Conservation (phyloP, 1,284 basidiomycete species). For the Pisolithus thermaeus region DNA sequence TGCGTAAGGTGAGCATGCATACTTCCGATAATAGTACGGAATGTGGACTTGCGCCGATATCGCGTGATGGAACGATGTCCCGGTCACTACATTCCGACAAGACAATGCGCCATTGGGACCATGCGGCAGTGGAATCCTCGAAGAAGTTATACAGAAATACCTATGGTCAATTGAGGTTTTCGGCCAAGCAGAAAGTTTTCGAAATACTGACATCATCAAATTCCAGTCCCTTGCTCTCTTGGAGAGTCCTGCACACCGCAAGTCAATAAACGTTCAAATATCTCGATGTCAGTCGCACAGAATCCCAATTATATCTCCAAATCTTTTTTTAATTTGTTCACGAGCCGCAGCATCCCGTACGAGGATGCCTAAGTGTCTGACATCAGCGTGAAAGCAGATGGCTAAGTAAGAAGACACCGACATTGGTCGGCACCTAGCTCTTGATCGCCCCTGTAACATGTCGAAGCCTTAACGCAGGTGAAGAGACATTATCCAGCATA, state of each 20-base stretch:
- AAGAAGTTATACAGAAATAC: slow-evolving; percentile 71
- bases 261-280: not conserved
- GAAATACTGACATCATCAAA: slow-evolving; percentile 54
- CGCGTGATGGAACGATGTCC: slow-evolving; percentile 40
- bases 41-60: slow-evolving; percentile 41
- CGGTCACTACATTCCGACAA: slow-evolving; percentile 33
- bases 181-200: too few species aligned
- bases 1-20: slow-evolving; percentile 1
- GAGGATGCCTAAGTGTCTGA: slow-evolving; percentile 48
- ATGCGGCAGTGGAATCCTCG: slow-evolving; percentile 48
- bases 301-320: slow-evolving; percentile 59
- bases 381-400: too few species aligned
- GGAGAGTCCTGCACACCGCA: slow-evolving; percentile 47
- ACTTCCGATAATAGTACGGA: slow-evolving; percentile 55
- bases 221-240: slow-evolving; percentile 70
- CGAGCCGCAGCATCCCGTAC: slow-evolving; percentile 56
- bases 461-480: not conserved
- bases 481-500: not conserved
- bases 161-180: slow-evolving; percentile 26
- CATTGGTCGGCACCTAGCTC: slow-evolving; percentile 30
- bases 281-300: slow-evolving; percentile 36
- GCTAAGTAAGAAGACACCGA: too few species aligned
- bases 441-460: slow-evolving; percentile 34
- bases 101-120: slow-evolving; percentile 54
- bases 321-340: slow-evolving; percentile 40